Base-by-base conservation (phyloP, 176 grass and related monocot species). In the Melocanna baccifera region DNA sequence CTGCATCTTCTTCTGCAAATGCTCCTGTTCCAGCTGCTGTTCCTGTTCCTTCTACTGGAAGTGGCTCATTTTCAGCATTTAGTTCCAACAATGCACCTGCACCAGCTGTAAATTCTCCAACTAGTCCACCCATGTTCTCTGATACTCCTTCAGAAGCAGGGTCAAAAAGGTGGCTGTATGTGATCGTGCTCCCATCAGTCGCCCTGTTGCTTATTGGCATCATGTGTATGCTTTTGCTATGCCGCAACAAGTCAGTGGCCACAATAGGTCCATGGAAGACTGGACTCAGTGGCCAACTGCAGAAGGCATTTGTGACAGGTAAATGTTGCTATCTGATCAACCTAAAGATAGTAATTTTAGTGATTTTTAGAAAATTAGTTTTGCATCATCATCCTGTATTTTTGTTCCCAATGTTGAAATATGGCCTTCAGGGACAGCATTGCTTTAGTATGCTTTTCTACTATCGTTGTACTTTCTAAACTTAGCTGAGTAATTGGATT, bases 221-320 rank as follows among this genome's bases (percentile, higher is more conserved):
- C n/a, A 26, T 25, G 64, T 94, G 89, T 63, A 62, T 96, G 39
- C 14, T 94, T 87, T 80, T 91, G 22, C 81, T 94, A 48, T 91
- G 80, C 50, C 86, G 69, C 86, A 84, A 70, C 51, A 96, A 96
- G 69, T 80, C 87, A 29, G 88, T 67, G 57, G 56, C 81, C 67
- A 83, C 93, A 71, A 94, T 99, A 86, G 91, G 89, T 71, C 91
- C 96, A 83, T 99, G 93, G 93, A 99, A 83, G 67, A 96, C 93
- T 82, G 96, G 96, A 73, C 79, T 99, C 86, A 99, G 96, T 89
- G 96, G 96, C 41, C 96, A 99, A 83, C 84, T 99, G 39, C 96
- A 99, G 63, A 99, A 94, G 86, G 96, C 93, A 86, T 99, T 99
- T 92, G 91, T 99, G 66, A 99, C 96, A 82, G 96, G 96, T 99